phyloP scores from a whole-genome alignment of 441 rosid species.

The Cnidoscolus chayamansa region DNA sequence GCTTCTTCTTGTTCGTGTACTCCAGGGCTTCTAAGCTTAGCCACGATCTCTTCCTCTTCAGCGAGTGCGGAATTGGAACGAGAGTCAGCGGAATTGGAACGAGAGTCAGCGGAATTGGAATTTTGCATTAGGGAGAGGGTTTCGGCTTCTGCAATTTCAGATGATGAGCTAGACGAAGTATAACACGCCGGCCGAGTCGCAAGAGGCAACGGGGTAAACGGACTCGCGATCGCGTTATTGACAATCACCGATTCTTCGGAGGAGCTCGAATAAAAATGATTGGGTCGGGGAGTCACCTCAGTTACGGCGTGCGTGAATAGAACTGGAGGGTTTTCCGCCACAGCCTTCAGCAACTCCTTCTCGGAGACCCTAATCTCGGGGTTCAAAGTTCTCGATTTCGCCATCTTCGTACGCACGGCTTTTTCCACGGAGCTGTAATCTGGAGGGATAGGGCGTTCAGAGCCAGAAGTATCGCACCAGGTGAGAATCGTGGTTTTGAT shows the following conservation, averaged over 20 bases:
- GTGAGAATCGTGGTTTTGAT: constrained; percentile 60
- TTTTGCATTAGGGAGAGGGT: constrained; percentile 24
- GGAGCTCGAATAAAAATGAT: constrained; percentile 53
- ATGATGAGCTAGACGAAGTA: constrained; percentile 46
- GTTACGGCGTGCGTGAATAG: constrained; percentile 52
- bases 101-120: constrained; percentile 24
- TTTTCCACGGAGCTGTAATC: constrained; percentile 42
- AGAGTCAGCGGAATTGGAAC: constrained; percentile 17
- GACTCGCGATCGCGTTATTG: constrained; percentile 34
- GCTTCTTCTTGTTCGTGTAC: constrained; percentile 61
- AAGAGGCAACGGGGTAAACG: constrained; percentile 50
- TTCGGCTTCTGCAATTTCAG: constrained; percentile 47
- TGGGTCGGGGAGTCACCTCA: constrained; percentile 45
- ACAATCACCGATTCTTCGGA: constrained; percentile 76
- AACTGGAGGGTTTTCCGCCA: constrained; percentile 57
- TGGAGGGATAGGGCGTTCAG: constrained; percentile 46
- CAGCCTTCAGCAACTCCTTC: constrained; percentile 53
- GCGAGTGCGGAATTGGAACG: constrained; percentile 21
- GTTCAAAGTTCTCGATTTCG: constrained; percentile 19
- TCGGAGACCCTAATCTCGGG: constrained; percentile 53
- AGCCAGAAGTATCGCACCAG: constrained; percentile 53
- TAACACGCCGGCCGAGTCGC: constrained; percentile 73
- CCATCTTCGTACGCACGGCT: constrained; percentile 39
- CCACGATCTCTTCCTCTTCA: constrained; percentile 50
- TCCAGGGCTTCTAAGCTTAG: constrained; percentile 48